Base-by-base conservation (phyloP, 75 land plant species). In the Pseudotsuga menziesii region DNA sequence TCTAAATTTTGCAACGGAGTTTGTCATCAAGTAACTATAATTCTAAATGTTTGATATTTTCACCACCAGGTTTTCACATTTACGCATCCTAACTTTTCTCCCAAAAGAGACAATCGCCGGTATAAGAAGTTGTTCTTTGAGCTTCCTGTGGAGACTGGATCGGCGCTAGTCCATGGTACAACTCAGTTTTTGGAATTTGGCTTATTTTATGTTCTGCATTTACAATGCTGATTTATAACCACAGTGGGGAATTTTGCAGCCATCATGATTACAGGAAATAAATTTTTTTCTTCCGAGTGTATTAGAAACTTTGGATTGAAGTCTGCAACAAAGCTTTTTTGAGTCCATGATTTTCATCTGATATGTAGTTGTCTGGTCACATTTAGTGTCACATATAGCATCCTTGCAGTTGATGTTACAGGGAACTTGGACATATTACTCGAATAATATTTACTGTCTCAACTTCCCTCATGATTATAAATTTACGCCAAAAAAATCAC, bases 161-260 rank as follows among this genome's bases (percentile, higher is more conserved):
- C 98, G 19, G 91, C 91, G 5, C 25, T 94, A 60, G 94, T 97
- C 56, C 99, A 97, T 83, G 99, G 98, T 94, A 83, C 56, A 82
- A 19, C 72, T 41, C 23, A 41, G 41, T n/a, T 19, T 64, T 39
- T 19, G 35, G 32, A 19, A 9, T 39, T 39, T 20, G 22, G 20
- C 41, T 69, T 69, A 20, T 41, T 41, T 69, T 64, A 3, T 11
- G 12, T 35, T 36, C 6, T 36, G 54, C 11, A 6, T 69, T 69
- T n/a, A 9, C 23, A 69, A 41, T 12, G n/a, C 11, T 8, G 41
- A 16, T 39, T 69, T 41, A 20, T 69, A n/a, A 41, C 35, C 23
- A 41, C 8, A 41, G 7, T 41, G 72, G 54, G 12, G 1, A 48
- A 48, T 48, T 48, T 48, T 48, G 1, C 54, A 48, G 54, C 54